Evolutionary conservation across 1,139 yeast genomes (phyloP).

Genomic region (Blastobotrys illinoisensis): DNA sequence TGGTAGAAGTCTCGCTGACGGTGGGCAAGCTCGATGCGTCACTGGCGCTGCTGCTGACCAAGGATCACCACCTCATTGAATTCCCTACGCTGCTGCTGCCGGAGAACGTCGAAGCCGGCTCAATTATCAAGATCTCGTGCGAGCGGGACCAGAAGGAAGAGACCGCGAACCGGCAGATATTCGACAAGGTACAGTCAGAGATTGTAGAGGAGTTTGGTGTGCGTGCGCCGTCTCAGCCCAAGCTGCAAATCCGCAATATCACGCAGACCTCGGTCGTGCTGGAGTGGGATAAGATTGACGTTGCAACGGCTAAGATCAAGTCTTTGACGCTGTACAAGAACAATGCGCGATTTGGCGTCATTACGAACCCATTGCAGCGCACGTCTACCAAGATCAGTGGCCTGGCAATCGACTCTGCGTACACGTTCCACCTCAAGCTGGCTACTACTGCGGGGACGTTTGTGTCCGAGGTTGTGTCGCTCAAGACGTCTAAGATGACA

Average conservation of each 20-base stretch:
- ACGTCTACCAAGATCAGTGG: slow-evolving; percentile 88
- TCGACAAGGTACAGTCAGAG: slow-evolving; percentile 64
- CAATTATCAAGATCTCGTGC: slow-evolving; percentile 83
- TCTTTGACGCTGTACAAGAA: slow-evolving; percentile 76
- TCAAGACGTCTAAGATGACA: slow-evolving; percentile 93
- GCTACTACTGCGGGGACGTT: slow-evolving; percentile 87
- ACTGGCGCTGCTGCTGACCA: slow-evolving; percentile 79
- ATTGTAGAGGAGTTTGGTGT: slow-evolving; percentile 70
- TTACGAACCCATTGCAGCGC: slow-evolving; percentile 77
- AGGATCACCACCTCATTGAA: slow-evolving; percentile 91
- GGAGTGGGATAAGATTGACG: slow-evolving; percentile 83
- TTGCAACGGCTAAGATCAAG: slow-evolving; percentile 79
- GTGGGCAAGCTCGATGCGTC: slow-evolving; percentile 97
- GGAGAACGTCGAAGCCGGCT: slow-evolving; percentile 86
- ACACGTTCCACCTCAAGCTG: slow-evolving; percentile 71
- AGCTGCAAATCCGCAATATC: slow-evolving; percentile 63
- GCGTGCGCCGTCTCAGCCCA: slow-evolving; percentile 66
- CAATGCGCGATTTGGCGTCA: slow-evolving; percentile 71
- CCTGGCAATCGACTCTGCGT: slow-evolving; percentile 77
- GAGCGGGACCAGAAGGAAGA: slow-evolving; percentile 76
- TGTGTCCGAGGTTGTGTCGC: slow-evolving; percentile 59
- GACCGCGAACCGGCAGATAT: slow-evolving; percentile 49
- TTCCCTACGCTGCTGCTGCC: slow-evolving; percentile 93
- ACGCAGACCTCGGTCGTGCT: slow-evolving; percentile 94
- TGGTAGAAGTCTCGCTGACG: slow-evolving; percentile 87